Evolutionary conservation across 2,329 filamentous ascomycete species (phyloP).

Genomic region (Madurella mycetomatis): DNA sequence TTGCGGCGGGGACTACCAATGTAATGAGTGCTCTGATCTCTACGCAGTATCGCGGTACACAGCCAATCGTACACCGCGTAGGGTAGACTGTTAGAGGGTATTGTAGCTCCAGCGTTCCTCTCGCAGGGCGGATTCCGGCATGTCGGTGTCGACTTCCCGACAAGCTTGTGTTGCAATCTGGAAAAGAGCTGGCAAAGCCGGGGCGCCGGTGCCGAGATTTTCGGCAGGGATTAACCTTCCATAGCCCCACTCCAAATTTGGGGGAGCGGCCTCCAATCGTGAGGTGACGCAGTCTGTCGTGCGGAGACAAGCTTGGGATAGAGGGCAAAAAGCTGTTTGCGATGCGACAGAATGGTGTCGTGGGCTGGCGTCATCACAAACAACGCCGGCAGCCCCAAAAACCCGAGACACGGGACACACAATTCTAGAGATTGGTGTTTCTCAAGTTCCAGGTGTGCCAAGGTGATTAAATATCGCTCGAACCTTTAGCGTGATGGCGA

Average conservation of each 20-base stretch:
- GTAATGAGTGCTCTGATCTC: background rate
- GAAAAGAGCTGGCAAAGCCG: conserved; percentile 1
- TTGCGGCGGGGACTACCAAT: background rate
- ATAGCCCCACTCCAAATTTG: conserved; percentile 5
- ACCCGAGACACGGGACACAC: too few species aligned
- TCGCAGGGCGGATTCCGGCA: background rate
- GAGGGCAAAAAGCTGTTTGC: too few species aligned
- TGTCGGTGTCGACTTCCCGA: background rate
- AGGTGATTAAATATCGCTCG: too few species aligned
- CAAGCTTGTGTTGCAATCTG: conserved; percentile 1
- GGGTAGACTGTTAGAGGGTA: too few species aligned
- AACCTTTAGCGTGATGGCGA: background rate
- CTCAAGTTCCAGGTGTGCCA: too few species aligned
- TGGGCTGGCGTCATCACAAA: too few species aligned
- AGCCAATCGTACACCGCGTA: too few species aligned
- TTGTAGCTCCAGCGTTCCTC: background rate
- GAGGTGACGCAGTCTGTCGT: background rate
- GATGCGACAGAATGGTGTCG: too few species aligned
- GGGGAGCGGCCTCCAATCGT: conserved; percentile 10
- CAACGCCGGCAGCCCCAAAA: too few species aligned
- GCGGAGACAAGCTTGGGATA: background rate
- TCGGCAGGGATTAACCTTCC: conserved; percentile 20
- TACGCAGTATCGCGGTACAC: too few species aligned
- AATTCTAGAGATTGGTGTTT: too few species aligned
- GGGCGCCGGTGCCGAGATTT: conserved; percentile 16